Conservation (phyloP, 352 stramenopile species). For the Phytophthora sojae region DNA sequence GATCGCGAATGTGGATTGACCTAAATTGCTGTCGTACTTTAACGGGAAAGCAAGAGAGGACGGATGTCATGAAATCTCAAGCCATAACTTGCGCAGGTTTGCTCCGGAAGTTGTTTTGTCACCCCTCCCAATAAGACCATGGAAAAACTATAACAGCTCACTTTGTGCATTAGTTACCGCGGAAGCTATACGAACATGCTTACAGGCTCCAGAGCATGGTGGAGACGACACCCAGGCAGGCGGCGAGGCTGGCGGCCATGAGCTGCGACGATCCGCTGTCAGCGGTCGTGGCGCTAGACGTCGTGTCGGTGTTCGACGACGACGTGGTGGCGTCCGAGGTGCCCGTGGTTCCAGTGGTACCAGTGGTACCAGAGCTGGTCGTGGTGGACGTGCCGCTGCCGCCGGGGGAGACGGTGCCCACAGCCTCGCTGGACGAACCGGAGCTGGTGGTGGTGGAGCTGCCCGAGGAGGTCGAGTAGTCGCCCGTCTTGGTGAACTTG, state of each 20-base stretch:
- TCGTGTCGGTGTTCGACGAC: constrained; percentile 26
- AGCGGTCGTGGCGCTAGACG: constrained; percentile 28
- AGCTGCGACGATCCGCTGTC: constrained; percentile 41
- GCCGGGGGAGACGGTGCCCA: constrained; percentile 33
- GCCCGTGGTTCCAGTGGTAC: constrained; percentile 13
- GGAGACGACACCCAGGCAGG: constrained; percentile 41
- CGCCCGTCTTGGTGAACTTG: constrained; percentile 54
- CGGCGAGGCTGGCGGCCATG: constrained; percentile 39
- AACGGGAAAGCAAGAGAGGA: not conserved
- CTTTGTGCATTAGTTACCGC: constrained; percentile 10
- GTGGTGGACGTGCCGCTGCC: constrained; percentile 9
- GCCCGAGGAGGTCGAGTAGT: constrained; percentile 31
- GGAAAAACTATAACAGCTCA: constrained; percentile 5
- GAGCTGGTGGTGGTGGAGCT: constrained; percentile 20
- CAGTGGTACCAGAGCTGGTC: constrained; percentile 18
- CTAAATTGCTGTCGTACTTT: not conserved
- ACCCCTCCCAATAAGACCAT: not conserved
- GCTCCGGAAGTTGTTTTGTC: not conserved
- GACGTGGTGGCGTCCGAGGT: constrained; percentile 29
- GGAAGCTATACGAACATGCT: constrained; percentile 17
- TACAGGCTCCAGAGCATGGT: constrained; percentile 55
- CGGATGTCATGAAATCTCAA: not conserved
- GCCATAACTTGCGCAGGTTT: not conserved
- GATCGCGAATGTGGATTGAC: not conserved
- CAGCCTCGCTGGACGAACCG: constrained; percentile 10